These are phyloP conservation scores for Eremomyces bilateralis DNA, from an alignment of 495 filamentous ascomycete species.

Conservation along the genomic window DNA sequence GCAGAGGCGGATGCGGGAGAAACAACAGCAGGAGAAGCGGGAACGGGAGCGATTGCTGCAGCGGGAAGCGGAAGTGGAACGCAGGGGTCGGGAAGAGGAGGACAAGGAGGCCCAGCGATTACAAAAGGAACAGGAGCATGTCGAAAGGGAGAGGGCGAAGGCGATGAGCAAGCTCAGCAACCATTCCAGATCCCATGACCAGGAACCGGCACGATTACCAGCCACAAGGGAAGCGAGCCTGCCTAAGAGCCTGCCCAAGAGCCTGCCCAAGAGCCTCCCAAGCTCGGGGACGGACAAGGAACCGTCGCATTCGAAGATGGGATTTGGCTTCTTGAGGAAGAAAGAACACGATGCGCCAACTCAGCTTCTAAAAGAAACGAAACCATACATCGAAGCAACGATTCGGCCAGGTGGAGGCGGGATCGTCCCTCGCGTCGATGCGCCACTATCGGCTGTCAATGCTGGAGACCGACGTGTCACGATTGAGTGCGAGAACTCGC, in stretches of 20 bases:
- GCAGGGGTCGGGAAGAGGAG: slow-evolving; percentile 1
- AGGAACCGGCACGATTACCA: no score
- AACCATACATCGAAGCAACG: slow-evolving; percentile 4
- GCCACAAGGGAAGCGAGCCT: no score
- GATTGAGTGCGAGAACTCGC: slow-evolving; percentile 42
- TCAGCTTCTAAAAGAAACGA: slow-evolving; percentile 3
- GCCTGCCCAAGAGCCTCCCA: no score
- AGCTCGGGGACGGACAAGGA: no score
- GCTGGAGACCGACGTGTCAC: slow-evolving; percentile 46
- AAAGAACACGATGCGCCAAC: slow-evolving; percentile 6
- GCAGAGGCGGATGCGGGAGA: slow-evolving; percentile 7
- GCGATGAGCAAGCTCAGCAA: neutral
- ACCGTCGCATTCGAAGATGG: slow-evolving; percentile 6
- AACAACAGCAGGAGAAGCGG: slow-evolving; percentile 2
- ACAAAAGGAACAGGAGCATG: slow-evolving; percentile 5
- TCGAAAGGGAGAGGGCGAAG: neutral
- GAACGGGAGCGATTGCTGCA: slow-evolving; percentile 8
- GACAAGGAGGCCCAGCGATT: slow-evolving; percentile 8
- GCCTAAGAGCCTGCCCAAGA: no score
- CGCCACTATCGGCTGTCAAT: slow-evolving; percentile 68
- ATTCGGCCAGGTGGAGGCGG: slow-evolving; percentile 23
- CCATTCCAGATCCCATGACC: slow-evolving; percentile 1
- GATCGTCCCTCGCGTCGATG: slow-evolving; percentile 47
- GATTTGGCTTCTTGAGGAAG: slow-evolving; percentile 8
- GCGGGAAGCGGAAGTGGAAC: slow-evolving; percentile 8